phyloP scores from a whole-genome alignment of 176 grass and related monocot species.

The Carex cristatella region DNA sequence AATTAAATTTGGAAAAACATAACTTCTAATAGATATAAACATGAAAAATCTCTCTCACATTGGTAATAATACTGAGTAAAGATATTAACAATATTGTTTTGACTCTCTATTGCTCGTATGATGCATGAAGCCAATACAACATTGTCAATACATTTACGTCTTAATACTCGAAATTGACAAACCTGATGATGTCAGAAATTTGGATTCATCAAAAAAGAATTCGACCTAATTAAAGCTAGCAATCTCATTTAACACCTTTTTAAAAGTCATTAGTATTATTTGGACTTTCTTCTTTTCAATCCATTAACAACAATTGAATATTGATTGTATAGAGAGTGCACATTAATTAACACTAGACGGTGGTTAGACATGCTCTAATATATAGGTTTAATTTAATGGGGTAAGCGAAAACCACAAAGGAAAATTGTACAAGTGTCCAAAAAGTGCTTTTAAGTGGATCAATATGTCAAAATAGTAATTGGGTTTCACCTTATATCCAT shows the following conservation, averaged over 20 bases:
- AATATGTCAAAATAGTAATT: constrained; percentile 6
- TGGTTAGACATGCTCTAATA: constrained; percentile 8
- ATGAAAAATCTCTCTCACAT: neutral
- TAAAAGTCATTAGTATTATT: constrained; percentile 1
- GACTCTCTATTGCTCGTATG: too few relatives aligned
- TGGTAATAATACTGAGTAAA: too few relatives aligned
- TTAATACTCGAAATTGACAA: neutral
- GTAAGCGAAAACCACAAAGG: neutral
- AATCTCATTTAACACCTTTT: constrained; percentile 4
- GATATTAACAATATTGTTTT: too few relatives aligned
- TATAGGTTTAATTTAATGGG: neutral
- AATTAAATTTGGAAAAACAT: neutral
- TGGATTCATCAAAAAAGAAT: neutral
- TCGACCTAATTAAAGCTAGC: constrained; percentile 19
- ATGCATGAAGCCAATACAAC: too few relatives aligned
- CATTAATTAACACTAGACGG: constrained; percentile 3
- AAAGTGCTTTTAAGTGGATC: constrained; percentile 13
- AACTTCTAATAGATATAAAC: neutral
- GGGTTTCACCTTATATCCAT: neutral
- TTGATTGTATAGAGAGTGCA: neutral
- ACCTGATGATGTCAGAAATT: neutral
- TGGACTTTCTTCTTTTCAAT: constrained; percentile 12
- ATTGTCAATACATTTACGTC: too few relatives aligned
- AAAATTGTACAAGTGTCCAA: constrained; percentile 11
- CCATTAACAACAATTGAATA: constrained; percentile 9